Base-by-base conservation (phyloP, 1,139 yeast genomes). In the Oligophagozyma castellii region DNA sequence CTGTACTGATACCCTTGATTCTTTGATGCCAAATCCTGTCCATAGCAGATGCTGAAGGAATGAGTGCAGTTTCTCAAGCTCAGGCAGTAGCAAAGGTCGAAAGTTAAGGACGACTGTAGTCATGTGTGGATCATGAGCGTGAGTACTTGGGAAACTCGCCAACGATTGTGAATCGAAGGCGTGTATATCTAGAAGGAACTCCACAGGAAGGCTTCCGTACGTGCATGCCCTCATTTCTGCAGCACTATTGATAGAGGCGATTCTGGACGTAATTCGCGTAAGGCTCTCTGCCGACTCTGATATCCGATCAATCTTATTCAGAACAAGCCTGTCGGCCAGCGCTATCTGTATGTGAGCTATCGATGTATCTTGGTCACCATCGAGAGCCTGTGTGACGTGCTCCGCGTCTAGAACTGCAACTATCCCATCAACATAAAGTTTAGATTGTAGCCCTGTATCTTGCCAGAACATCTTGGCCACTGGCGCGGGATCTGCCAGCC, bases 401-500 rank as follows among this genome's bases (percentile, higher is more conserved):
- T 67, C 72, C 1, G 81, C 64, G 53, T 89, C 98, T 27, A 89
- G 61, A 4, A 92, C 95, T 0, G 95, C 79, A n/a, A 92, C 68
- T 4, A 89, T 84, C 0, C 95, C 95, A 55, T 89, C 98, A 24
- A 89, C 76, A 50, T 80, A 81, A 2, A 89, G 81, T 40, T 73
- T 75, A 5, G 94, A 75, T 8, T 76, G 66, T 32, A 89, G 59
- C 0, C 89, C 95, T 20, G 80, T 92, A 51, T 89, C 98, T 23
- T 86, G 63, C 98, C 98, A 89, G 54, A 89, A 89, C 95, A 89
- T 89, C 41, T 74, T 72, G 5, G 95, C 95, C 21, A 89, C 83
- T 0, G 96, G 96, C 0, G 78, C 95, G 0, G 98, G 98, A 49
- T 89, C 96, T 0, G 99, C 98, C n/a, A 92, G 65, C 0, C 99